A percentile compares a stretch with the other conserved stretches of the same genome.
These are phyloP conservation scores for Hydnum rufescens DNA, from an alignment of 768 basidiomycete species.

Conservation along the genomic window DNA sequence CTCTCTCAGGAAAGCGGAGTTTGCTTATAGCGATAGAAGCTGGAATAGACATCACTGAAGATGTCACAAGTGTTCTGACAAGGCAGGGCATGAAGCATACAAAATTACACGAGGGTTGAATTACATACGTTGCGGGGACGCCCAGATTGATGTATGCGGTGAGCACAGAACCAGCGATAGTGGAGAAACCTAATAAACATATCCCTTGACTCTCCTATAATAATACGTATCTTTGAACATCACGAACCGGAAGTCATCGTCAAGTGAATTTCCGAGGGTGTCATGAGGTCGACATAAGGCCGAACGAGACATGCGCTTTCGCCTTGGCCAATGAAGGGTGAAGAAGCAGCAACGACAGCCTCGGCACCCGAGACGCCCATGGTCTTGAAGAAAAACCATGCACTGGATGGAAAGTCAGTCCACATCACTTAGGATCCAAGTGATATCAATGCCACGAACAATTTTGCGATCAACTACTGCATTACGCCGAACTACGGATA, in stretches of 20 bases:
- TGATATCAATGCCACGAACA: too few relatives aligned
- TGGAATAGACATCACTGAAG: slow-evolving; percentile 89
- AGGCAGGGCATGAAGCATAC: too few relatives aligned
- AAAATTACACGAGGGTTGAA: too few relatives aligned
- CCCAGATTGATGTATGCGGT: slow-evolving; percentile 49
- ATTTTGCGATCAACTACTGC: slow-evolving; percentile 82
- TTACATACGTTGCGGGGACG: slow-evolving; percentile 30
- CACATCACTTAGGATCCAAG: too few relatives aligned
- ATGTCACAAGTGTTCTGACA: slow-evolving; percentile 67
- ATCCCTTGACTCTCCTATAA: too few relatives aligned
- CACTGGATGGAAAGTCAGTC: too few relatives aligned
- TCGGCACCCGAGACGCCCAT: slow-evolving; percentile 89
- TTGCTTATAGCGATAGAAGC: slow-evolving; percentile 87
- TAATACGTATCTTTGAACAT: too few relatives aligned
- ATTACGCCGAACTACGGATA: slow-evolving; percentile 66
- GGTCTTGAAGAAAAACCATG: slow-evolving; percentile 85
- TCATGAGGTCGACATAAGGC: slow-evolving; percentile 73
- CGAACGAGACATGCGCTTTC: slow-evolving; percentile 73
- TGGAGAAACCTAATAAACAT: too few relatives aligned
- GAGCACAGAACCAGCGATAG: slow-evolving; percentile 81
- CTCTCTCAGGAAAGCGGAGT: slow-evolving; percentile 63
- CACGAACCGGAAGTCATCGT: slow-evolving; percentile 84
- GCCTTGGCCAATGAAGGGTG: slow-evolving; percentile 86
- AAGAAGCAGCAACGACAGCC: slow-evolving; percentile 79
- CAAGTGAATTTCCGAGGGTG: slow-evolving; percentile 67